Evolutionary conservation across 306 rosid genomes (phyloP).

Genomic region (Vigna angularis): DNA sequence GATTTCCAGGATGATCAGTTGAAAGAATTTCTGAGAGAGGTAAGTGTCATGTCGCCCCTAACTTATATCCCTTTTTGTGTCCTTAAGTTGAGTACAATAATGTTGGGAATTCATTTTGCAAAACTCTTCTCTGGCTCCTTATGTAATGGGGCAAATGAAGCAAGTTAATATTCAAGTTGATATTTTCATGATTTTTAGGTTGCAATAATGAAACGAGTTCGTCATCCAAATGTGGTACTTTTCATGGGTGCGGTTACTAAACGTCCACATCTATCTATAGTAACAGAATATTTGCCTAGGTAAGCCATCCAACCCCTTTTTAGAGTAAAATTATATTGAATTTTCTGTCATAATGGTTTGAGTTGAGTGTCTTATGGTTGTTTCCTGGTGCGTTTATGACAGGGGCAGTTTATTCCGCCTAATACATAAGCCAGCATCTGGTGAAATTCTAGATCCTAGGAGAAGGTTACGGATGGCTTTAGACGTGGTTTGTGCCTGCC

Average conservation of each 20-base stretch:
- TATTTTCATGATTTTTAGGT: constrained; percentile 59
- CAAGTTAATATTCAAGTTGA: constrained; percentile 33
- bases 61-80: constrained; percentile 6
- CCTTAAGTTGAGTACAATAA: background rate
- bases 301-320: constrained; percentile 38
- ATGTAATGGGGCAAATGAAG: background rate
- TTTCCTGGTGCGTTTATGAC: constrained; percentile 45
- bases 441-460: constrained; percentile 86
- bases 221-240: constrained; percentile 96
- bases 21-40: constrained; percentile 95
- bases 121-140: background rate
- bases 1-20: constrained; percentile 88
- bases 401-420: constrained; percentile 93
- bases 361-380: constrained; percentile 16
- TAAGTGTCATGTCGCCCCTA: constrained; percentile 19
- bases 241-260: constrained; percentile 98
- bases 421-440: constrained; percentile 84
- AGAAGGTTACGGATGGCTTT: constrained; percentile 82
- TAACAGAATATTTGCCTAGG: constrained; percentile 95
- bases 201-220: constrained; percentile 89
- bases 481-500: constrained; percentile 76
- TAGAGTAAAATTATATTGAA: constrained; percentile 2
- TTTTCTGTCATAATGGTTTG: background rate
- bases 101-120: background rate
- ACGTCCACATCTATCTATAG: constrained; percentile 90